A percentile compares a stretch with the other conserved stretches of the same genome.
Evolutionary conservation across 345 rosid genomes (phyloP).

Genomic region (Euphorbia lathyris): DNA sequence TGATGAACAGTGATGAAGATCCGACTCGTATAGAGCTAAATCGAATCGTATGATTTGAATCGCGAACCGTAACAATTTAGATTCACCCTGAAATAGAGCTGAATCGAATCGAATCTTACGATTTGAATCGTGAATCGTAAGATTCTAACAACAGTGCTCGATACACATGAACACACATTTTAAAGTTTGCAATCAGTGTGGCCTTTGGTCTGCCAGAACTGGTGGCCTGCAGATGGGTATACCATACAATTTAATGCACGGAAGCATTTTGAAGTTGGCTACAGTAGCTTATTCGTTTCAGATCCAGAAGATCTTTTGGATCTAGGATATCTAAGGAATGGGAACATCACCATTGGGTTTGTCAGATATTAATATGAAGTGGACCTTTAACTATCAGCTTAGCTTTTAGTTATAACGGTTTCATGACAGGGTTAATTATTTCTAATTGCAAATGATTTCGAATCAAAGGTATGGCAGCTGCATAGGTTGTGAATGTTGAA

Average conservation of each 20-base stretch:
- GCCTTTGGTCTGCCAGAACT: not conserved
- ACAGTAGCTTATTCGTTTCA: not conserved
- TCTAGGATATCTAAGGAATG: not conserved
- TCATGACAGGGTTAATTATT: not conserved
- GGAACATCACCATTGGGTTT: not conserved
- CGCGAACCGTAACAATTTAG: too few species aligned
- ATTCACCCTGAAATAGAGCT: too few species aligned
- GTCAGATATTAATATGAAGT: too few species aligned
- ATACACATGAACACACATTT: not conserved
- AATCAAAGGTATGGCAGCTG: not conserved
- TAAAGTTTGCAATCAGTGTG: not conserved
- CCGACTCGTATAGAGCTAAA: too few species aligned
- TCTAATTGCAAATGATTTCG: not conserved
- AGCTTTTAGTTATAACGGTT: too few species aligned
- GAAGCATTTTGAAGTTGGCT: not conserved
- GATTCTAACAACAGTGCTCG: too few species aligned
- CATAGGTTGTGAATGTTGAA: not conserved
- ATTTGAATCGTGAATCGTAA: too few species aligned
- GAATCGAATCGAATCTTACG: too few species aligned
- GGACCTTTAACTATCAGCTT: too few species aligned
- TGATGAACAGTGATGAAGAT: too few species aligned
- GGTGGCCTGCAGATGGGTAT: not conserved
- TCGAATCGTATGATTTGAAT: too few species aligned
- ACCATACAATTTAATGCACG: not conserved
- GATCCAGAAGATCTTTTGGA: not conserved